Percentiles rank a stretch among this genome's conserved stretches.
phyloP scores from a whole-genome alignment of 2,329 filamentous ascomycete genomes.

The Penicillium italicum region DNA sequence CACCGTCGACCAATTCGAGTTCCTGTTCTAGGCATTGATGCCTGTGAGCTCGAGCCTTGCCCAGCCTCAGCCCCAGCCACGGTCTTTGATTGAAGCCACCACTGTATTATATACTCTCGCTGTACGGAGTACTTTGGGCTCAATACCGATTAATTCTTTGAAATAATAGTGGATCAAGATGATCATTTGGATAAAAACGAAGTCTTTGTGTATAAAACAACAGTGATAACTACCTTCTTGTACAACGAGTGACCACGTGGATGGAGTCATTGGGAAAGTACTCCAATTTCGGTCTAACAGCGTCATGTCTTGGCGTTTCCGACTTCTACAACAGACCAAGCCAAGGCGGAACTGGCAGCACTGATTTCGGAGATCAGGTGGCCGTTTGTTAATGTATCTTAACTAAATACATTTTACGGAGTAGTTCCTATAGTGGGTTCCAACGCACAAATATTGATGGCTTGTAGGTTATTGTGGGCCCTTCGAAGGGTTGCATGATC shows the following conservation, averaged over 20 bases:
- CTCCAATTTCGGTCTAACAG: not conserved
- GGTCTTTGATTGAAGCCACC: not conserved
- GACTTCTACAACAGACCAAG: not conserved
- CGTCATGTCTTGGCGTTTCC: not conserved
- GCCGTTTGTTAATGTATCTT: not conserved
- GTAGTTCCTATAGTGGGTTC: not conserved
- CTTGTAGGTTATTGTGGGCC: not conserved
- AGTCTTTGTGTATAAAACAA: not conserved
- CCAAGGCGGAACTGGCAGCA: not conserved
- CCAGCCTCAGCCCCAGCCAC: not conserved
- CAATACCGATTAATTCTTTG: not conserved
- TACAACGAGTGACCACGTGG: conserved; percentile 1
- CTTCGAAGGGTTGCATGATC: not conserved
- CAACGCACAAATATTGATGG: not conserved
- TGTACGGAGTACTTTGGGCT: not conserved
- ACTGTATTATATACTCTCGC: not conserved
- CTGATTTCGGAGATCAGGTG: not conserved
- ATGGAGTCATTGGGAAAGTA: not conserved
- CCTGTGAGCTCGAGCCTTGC: not conserved
- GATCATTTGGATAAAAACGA: not conserved
- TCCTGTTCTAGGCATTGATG: not conserved
- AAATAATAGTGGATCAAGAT: not conserved
- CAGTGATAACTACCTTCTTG: not conserved
- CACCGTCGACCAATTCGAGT: not conserved
- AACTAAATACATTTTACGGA: no score